Conservation (phyloP, 176 grass and related monocot genomes). For the Paspalum vaginatum region DNA sequence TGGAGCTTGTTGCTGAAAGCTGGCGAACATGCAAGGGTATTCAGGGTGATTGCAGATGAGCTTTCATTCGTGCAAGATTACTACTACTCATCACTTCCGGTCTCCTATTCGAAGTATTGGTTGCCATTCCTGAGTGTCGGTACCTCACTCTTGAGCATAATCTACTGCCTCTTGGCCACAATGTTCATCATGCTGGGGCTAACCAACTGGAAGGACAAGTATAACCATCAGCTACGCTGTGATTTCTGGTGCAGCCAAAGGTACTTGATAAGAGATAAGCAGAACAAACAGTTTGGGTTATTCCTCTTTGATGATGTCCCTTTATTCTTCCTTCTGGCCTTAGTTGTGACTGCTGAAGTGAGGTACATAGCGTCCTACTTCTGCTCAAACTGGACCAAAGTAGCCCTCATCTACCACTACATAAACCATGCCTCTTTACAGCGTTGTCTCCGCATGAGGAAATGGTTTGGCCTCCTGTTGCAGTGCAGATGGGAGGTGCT, state of each 20-base stretch:
- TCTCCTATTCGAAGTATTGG: background rate
- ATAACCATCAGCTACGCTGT: background rate
- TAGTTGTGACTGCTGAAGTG: background rate
- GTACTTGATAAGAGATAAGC: background rate
- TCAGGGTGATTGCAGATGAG: conserved; percentile 17
- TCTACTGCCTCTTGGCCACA: background rate
- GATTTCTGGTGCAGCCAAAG: background rate
- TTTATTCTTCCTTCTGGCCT: background rate
- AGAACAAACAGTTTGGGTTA: background rate
- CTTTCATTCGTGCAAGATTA: conserved; percentile 37
- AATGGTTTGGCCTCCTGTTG: background rate
- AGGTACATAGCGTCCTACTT: conserved; percentile 10
- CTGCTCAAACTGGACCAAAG: conserved; percentile 26
- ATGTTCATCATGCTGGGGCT: background rate
- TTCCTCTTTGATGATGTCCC: conserved; percentile 8
- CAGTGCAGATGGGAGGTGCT: background rate
- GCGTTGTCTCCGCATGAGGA: background rate
- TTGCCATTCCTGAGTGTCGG: background rate
- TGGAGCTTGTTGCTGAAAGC: background rate
- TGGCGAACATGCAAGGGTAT: background rate
- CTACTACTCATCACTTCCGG: conserved; percentile 14
- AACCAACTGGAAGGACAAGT: background rate
- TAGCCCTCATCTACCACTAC: background rate
- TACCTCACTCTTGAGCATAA: conserved; percentile 8
- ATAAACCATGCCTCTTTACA: background rate